Evolutionary conservation across 768 basidiomycete genomes (phyloP).

Genomic region (Cytidiella melzeri): DNA sequence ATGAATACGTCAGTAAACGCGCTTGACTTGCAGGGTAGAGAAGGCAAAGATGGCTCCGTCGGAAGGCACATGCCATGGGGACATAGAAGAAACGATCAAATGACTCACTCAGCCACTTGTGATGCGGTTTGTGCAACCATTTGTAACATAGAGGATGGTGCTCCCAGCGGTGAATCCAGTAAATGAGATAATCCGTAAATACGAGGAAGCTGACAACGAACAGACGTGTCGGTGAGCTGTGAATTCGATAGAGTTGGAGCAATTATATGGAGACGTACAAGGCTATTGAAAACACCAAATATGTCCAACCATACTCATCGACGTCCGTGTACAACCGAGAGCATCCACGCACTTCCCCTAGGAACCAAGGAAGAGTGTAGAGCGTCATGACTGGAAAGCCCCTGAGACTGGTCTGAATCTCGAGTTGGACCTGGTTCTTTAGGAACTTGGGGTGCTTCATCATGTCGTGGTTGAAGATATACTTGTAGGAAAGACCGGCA

Average conservation of each 20-base stretch:
- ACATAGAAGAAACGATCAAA: background rate
- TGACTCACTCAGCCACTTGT: conserved; percentile 92
- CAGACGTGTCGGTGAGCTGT: conserved; percentile 12
- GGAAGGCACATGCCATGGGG: background rate
- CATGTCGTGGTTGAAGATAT: conserved; percentile 93
- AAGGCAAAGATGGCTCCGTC: background rate
- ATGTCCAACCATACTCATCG: conserved; percentile 73
- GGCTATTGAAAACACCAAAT: conserved; percentile 60
- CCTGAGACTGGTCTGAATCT: conserved; percentile 68
- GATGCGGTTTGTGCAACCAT: conserved; percentile 92
- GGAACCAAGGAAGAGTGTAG: conserved; percentile 91
- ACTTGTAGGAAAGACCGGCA: conserved; percentile 75
- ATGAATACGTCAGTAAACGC: conserved; percentile 5
- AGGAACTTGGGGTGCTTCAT: conserved; percentile 93
- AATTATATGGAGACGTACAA: conserved; percentile 55
- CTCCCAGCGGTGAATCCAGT: conserved; percentile 92
- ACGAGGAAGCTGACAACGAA: conserved; percentile 57
- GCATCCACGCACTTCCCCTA: conserved; percentile 84
- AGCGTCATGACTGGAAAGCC: conserved; percentile 81
- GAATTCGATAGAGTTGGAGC: background rate
- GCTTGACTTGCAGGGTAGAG: background rate
- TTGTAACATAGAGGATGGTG: conserved; percentile 89
- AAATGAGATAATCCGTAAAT: conserved; percentile 91
- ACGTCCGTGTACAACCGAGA: conserved; percentile 73
- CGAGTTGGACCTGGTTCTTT: conserved; percentile 75